phyloP scores from a whole-genome alignment of 805 yeast genomes.

The Yarrowia keelungensis region DNA sequence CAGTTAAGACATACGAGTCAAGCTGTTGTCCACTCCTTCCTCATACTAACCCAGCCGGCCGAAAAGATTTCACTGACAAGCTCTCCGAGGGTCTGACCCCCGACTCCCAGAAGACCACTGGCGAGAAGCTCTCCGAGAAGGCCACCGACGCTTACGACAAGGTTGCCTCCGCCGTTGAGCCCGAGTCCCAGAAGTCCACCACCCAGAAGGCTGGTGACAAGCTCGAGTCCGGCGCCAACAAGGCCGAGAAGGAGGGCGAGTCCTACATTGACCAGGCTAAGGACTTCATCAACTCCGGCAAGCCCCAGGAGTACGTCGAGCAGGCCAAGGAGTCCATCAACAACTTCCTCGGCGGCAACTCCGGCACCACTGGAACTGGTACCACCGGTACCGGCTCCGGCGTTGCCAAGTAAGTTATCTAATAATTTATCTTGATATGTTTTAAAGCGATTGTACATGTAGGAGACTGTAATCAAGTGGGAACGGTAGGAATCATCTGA shows the following conservation, averaged over 20 bases:
- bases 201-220: constrained; percentile 74
- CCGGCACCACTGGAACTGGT: constrained; percentile 22
- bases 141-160: constrained; percentile 73
- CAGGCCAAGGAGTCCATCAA: constrained; percentile 38
- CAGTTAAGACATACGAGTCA: not conserved
- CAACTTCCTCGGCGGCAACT: constrained; percentile 30
- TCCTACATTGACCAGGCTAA: constrained; percentile 39
- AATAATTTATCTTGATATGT: too few species aligned
- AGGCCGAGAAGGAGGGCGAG: constrained; percentile 50
- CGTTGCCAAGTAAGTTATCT: not conserved
- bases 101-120: constrained; percentile 67
- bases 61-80: constrained; percentile 79
- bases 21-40: too few species aligned
- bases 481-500: too few species aligned
- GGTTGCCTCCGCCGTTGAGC: constrained; percentile 63
- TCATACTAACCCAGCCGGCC: constrained; percentile 45
- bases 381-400: constrained; percentile 11
- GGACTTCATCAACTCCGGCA: constrained; percentile 40
- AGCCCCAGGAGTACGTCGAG: constrained; percentile 40
- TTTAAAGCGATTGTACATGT: too few species aligned
- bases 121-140: constrained; percentile 73
- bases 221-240: constrained; percentile 61
- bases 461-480: too few species aligned
- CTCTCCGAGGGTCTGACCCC: constrained; percentile 72
- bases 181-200: constrained; percentile 71